Conservation (phyloP, 2,329 filamentous ascomycete species). For the Penicillium sp. region DNA sequence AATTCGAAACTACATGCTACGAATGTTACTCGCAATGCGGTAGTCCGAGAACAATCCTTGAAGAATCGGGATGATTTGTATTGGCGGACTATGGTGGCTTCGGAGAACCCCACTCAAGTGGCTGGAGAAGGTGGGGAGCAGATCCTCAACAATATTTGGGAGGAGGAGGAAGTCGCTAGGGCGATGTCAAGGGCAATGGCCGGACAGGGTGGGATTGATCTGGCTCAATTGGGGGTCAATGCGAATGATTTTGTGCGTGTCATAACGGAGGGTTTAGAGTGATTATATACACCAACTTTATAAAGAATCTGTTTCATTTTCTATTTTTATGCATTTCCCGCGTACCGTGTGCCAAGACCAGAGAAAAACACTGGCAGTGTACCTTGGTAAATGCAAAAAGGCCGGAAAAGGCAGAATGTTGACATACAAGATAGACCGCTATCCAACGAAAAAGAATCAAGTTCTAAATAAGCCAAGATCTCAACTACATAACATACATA, state of each 20-base stretch:
- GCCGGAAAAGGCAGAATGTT: slow-evolving; percentile 9
- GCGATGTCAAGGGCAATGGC: slow-evolving; percentile 76
- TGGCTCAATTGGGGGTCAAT: slow-evolving; percentile 43
- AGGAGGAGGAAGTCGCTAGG: slow-evolving; percentile 64
- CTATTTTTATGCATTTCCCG: background rate
- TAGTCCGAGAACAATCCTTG: slow-evolving; percentile 69
- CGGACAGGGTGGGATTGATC: slow-evolving; percentile 53
- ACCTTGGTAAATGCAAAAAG: background rate
- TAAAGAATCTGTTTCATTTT: background rate
- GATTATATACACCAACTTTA: background rate
- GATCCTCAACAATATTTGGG: slow-evolving; percentile 53
- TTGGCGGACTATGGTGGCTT: slow-evolving; percentile 60
- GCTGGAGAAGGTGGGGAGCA: slow-evolving; percentile 57
- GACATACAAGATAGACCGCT: background rate
- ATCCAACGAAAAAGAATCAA: background rate
- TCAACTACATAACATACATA: background rate
- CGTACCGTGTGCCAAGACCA: background rate
- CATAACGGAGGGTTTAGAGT: slow-evolving; percentile 43
- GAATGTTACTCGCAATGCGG: slow-evolving; percentile 76
- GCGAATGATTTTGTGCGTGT: slow-evolving; percentile 47
- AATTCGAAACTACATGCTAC: slow-evolving; percentile 69
- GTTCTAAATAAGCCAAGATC: background rate
- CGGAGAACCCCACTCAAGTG: slow-evolving; percentile 56
- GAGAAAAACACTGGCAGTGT: too few relatives aligned
- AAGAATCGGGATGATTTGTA: slow-evolving; percentile 67